A percentile compares a stretch with the other conserved stretches of the same genome.
These are phyloP conservation scores for Moniliella sp. DNA, from an alignment of 1,284 basidiomycete species.

Conservation along the genomic window DNA sequence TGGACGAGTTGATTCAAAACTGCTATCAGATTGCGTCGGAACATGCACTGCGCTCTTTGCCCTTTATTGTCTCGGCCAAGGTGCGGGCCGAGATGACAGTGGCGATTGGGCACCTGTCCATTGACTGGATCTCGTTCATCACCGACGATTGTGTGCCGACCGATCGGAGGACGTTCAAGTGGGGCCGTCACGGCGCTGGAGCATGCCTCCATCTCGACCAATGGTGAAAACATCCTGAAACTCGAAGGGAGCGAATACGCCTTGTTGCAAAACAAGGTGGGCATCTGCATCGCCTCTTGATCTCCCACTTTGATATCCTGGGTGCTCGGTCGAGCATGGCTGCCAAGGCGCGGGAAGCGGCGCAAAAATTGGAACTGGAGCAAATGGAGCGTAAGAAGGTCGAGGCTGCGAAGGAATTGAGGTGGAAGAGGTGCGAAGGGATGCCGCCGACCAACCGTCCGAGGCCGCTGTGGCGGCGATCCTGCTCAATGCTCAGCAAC, in stretches of 20 bases:
- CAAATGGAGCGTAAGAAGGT: conserved; percentile 17
- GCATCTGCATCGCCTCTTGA: conserved; percentile 87
- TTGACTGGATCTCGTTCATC: conserved; percentile 79
- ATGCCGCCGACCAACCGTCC: too few relatives aligned
- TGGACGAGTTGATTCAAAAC: conserved; percentile 61
- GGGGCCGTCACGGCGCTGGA: conserved; percentile 92
- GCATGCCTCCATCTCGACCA: conserved; percentile 72
- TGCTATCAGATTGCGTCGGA: conserved; percentile 89
- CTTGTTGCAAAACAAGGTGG: conserved; percentile 70
- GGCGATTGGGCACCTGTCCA: conserved; percentile 19
- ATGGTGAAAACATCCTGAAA: conserved; percentile 69
- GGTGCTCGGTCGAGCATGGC: conserved; percentile 27
- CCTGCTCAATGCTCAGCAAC: too few relatives aligned
- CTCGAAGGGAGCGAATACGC: conserved; percentile 59
- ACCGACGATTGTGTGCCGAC: conserved; percentile 92
- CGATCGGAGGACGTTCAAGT: conserved; percentile 87
- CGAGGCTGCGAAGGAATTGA: conserved; percentile 2
- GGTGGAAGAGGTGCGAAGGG: too few relatives aligned
- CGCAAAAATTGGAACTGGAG: conserved; percentile 7
- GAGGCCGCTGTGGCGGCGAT: too few relatives aligned
- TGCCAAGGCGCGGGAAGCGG: conserved; percentile 23
- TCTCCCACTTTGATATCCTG: conserved; percentile 88
- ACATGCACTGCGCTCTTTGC: conserved; percentile 38
- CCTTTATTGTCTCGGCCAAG: conserved; percentile 25
- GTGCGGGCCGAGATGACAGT: conserved; percentile 23